Conservation (phyloP, 768 basidiomycete species). For the Hirschioporus abietinus region DNA sequence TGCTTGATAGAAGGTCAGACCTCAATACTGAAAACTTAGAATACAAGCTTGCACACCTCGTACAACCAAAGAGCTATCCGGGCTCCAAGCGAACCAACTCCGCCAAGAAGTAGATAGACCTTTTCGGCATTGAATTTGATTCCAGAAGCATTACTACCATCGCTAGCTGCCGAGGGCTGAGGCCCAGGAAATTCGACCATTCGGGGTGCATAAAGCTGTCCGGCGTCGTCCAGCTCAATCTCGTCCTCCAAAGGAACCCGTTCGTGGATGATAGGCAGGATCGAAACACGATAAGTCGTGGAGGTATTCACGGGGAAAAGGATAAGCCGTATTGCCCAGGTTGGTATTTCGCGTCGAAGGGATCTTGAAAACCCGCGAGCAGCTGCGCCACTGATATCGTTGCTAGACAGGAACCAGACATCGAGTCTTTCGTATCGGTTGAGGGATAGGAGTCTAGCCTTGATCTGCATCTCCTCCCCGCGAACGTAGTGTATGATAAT, state of each 20-base stretch:
- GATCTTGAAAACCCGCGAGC: constrained; percentile 27
- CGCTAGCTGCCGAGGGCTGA: background rate
- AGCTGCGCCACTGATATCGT: constrained; percentile 27
- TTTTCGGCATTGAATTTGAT: constrained; percentile 25
- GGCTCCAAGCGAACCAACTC: constrained; percentile 33
- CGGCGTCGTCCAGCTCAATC: constrained; percentile 22
- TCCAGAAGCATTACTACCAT: background rate
- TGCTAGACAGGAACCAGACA: constrained; percentile 26
- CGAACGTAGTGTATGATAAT: constrained; percentile 14
- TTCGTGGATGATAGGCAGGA: background rate
- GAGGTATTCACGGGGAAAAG: constrained; percentile 22
- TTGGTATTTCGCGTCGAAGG: constrained; percentile 25
- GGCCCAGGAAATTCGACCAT: constrained; percentile 21
- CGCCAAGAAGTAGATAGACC: constrained; percentile 33
- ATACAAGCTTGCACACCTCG: constrained; percentile 23
- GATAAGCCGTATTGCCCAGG: constrained; percentile 25
- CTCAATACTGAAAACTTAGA: too few relatives aligned
- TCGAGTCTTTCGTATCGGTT: constrained; percentile 12
- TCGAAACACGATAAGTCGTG: constrained; percentile 7
- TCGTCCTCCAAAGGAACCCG: constrained; percentile 10
- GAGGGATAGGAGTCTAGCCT: constrained; percentile 10
- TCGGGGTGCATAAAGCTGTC: constrained; percentile 24
- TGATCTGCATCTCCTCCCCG: constrained; percentile 18
- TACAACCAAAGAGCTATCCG: constrained; percentile 38
- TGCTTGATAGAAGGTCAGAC: constrained; percentile 17